Percentiles rank a stretch among this genome's conserved stretches.
phyloP scores from a whole-genome alignment of 257 asterid species.

The Scutellaria baicalensis region DNA sequence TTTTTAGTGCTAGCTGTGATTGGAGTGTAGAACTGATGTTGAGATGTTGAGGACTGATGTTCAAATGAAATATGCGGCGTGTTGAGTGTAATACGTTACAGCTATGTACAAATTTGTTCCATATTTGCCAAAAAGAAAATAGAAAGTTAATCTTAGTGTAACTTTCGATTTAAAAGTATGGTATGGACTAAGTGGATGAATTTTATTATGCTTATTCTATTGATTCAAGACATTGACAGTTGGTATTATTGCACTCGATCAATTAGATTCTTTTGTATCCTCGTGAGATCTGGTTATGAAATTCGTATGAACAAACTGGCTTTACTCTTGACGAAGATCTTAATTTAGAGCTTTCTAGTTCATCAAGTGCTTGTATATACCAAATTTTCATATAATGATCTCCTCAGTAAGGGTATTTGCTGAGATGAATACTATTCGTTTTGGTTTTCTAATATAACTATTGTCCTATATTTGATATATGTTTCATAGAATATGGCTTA shows the following conservation, averaged over 20 bases:
- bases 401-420: not conserved
- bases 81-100: not conserved
- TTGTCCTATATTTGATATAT: not conserved
- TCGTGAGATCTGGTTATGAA: constrained; percentile 1
- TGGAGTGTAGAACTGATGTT: not conserved
- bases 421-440: not conserved
- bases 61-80: not conserved
- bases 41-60: not conserved
- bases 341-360: not conserved
- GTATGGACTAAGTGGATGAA: not conserved
- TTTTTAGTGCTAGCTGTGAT: not conserved
- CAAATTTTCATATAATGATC: not conserved
- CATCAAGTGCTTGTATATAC: not conserved
- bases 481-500: not conserved
- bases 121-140: not conserved
- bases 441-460: not conserved
- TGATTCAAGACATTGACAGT: not conserved
- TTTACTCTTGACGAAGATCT: not conserved
- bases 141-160: not conserved
- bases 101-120: not conserved
- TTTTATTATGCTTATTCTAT: not conserved
- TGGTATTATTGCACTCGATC: not conserved
- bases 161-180: not conserved
- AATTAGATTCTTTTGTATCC: not conserved
- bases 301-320: not conserved